These are phyloP conservation scores for Phanerochaete carnosa DNA, from an alignment of 768 basidiomycete genomes.

Conservation along the genomic window DNA sequence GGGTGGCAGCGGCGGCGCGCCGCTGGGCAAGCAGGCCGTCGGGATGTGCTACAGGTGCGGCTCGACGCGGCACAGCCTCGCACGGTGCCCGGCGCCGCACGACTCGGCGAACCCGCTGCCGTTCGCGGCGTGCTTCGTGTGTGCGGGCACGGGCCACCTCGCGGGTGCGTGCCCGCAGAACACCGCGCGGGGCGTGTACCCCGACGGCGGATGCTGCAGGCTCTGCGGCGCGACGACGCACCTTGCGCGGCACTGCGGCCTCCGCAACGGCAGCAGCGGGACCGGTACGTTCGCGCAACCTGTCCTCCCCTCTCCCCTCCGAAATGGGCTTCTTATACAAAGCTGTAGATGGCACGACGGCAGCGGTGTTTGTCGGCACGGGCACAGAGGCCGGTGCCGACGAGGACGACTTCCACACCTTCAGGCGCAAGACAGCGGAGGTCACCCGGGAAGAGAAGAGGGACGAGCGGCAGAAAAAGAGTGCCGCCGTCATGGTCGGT, in stretches of 20 bases:
- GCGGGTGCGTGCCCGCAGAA: slow-evolving; percentile 83
- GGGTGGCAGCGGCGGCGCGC: slow-evolving; percentile 16
- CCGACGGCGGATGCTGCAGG: slow-evolving; percentile 88
- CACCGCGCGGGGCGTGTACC: slow-evolving; percentile 77
- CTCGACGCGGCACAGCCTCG: slow-evolving; percentile 71
- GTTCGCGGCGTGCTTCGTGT: slow-evolving; percentile 91
- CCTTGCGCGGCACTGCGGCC: slow-evolving; percentile 77
- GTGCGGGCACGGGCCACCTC: slow-evolving; percentile 79
- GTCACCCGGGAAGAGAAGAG: slow-evolving; percentile 58
- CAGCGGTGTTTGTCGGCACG: slow-evolving; percentile 41
- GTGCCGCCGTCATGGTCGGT: slow-evolving; percentile 41
- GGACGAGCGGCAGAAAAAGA: slow-evolving; percentile 40
- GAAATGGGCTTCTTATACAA: slow-evolving; percentile 20
- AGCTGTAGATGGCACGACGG: slow-evolving; percentile 37
- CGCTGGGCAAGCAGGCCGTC: slow-evolving; percentile 62
- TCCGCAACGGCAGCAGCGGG: slow-evolving; percentile 57
- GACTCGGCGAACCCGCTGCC: slow-evolving; percentile 71
- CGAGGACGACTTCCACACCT: slow-evolving; percentile 90
- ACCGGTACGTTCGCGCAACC: slow-evolving; percentile 38
- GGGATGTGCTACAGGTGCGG: slow-evolving; percentile 76
- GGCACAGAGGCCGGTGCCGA: slow-evolving; percentile 71
- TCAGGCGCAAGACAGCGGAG: slow-evolving; percentile 62
- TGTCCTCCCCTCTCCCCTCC: background rate
- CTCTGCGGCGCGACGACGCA: slow-evolving; percentile 84
- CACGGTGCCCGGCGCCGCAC: slow-evolving; percentile 66